Conservation (phyloP, 805 yeast genomes). For the Kazachstania psychrophila region DNA sequence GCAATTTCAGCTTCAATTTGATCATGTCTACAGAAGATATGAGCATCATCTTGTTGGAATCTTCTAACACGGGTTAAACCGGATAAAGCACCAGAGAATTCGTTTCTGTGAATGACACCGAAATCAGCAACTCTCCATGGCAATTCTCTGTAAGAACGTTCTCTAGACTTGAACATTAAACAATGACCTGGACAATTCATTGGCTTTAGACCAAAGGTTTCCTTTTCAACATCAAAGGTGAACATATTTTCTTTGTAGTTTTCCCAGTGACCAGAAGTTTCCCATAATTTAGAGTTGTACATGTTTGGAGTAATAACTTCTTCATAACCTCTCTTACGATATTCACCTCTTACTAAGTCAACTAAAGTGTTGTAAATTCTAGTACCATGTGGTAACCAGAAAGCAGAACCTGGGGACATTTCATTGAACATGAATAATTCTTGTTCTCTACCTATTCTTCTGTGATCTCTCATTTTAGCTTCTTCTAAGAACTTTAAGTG, state of each 20-base stretch:
- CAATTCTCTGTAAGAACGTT: slow-evolving; percentile 90
- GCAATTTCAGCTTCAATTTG: slow-evolving; percentile 84
- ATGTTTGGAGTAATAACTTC: slow-evolving; percentile 99
- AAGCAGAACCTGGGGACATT: slow-evolving; percentile 94
- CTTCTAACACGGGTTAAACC: slow-evolving; percentile 96
- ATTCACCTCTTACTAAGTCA: slow-evolving; percentile 72
- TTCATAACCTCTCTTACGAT: slow-evolving; percentile 88
- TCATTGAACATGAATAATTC: slow-evolving; percentile 93
- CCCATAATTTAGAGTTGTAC: slow-evolving; percentile 97
- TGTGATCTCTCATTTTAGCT: slow-evolving; percentile 92
- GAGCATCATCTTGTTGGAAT: slow-evolving; percentile 99
- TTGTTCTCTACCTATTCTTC: slow-evolving; percentile 94
- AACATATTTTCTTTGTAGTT: slow-evolving; percentile 98
- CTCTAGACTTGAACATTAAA: slow-evolving; percentile 81
- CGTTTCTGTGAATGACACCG: slow-evolving; percentile 95
- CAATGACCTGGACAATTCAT: slow-evolving; percentile 93
- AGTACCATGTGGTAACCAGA: slow-evolving; percentile 99
- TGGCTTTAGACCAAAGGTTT: slow-evolving; percentile 87
- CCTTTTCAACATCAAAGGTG: slow-evolving; percentile 93
- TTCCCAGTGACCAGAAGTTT: slow-evolving; percentile 97
- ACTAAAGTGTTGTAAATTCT: slow-evolving; percentile 87
- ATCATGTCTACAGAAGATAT: slow-evolving; percentile 87
- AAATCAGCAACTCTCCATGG: slow-evolving; percentile 99
- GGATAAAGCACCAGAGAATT: slow-evolving; percentile 88
- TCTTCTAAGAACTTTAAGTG: slow-evolving; percentile 91